Conservation (phyloP, 2,329 filamentous ascomycete species). For the Rutstroemia sp. region DNA sequence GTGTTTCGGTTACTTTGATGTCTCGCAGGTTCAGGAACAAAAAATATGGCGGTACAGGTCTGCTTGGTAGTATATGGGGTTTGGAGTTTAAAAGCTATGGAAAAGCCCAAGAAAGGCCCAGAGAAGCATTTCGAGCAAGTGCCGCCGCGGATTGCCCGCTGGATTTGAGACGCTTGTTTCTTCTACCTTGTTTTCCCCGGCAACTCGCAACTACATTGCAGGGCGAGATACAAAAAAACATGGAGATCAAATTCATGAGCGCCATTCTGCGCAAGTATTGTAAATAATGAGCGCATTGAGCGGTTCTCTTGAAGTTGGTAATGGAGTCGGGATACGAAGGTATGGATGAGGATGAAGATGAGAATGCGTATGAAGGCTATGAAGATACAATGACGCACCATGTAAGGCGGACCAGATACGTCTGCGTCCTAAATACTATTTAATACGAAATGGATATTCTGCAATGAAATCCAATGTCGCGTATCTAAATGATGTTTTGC, state of each 20-base stretch:
- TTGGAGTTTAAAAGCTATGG: slow-evolving; percentile 2
- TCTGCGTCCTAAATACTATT: too few species aligned
- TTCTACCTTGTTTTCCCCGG: neutral
- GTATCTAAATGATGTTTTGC: too few species aligned
- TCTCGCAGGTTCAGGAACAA: neutral
- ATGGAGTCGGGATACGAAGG: too few species aligned
- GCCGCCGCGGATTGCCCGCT: neutral
- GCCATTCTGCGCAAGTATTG: neutral
- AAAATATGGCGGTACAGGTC: neutral
- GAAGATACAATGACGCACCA: too few species aligned
- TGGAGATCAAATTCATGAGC: too few species aligned
- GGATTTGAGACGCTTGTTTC: neutral
- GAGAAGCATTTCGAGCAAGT: neutral
- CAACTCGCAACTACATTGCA: neutral
- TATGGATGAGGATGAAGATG: too few species aligned
- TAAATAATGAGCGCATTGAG: neutral
- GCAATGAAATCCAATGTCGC: too few species aligned
- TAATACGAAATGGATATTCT: too few species aligned
- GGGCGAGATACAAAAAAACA: neutral
- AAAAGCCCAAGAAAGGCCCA: neutral
- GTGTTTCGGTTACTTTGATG: neutral
- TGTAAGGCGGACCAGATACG: too few species aligned
- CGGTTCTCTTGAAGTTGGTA: too few species aligned
- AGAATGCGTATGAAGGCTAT: too few species aligned
- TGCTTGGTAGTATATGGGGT: neutral